Percentiles rank a stretch among this genome's conserved stretches.
phyloP scores from a whole-genome alignment of 352 stramenopile genomes.

The Pythium sp. region DNA sequence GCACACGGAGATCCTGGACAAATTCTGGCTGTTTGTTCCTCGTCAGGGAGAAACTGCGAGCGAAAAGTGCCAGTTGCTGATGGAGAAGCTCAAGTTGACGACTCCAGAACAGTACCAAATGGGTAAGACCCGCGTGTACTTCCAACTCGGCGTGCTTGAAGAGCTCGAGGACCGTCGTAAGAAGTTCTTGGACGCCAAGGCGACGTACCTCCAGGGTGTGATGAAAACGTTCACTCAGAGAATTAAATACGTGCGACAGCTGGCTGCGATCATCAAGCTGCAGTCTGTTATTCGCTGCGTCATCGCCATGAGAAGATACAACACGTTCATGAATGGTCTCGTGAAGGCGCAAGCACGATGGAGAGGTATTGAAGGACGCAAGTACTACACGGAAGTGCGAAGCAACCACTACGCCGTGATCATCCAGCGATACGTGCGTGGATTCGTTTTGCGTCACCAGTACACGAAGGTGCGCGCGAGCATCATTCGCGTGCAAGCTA shows the following conservation, averaged over 20 bases:
- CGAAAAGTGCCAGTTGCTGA: slow-evolving; percentile 74
- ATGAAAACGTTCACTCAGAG: slow-evolving; percentile 76
- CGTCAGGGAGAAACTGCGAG: slow-evolving; percentile 44
- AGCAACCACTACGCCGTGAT: slow-evolving; percentile 81
- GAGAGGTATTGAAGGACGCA: slow-evolving; percentile 67
- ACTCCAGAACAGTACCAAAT: slow-evolving; percentile 83
- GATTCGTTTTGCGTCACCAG: slow-evolving; percentile 59
- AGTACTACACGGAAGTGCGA: slow-evolving; percentile 68
- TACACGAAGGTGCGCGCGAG: slow-evolving; percentile 67
- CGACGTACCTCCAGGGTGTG: slow-evolving; percentile 69
- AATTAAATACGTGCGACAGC: slow-evolving; percentile 74
- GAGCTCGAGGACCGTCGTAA: slow-evolving; percentile 83
- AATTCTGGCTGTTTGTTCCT: slow-evolving; percentile 83
- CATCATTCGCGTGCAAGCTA: slow-evolving; percentile 73
- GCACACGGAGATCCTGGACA: slow-evolving; percentile 84
- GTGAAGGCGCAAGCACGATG: slow-evolving; percentile 62
- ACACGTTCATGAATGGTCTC: slow-evolving; percentile 73
- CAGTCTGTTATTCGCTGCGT: slow-evolving; percentile 82
- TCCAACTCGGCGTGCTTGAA: slow-evolving; percentile 81
- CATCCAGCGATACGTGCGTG: slow-evolving; percentile 78
- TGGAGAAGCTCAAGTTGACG: slow-evolving; percentile 76
- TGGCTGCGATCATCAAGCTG: slow-evolving; percentile 79
- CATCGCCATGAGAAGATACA: slow-evolving; percentile 81
- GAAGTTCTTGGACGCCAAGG: slow-evolving; percentile 83
- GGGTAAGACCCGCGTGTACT: slow-evolving; percentile 87